Evolutionary conservation across 2,329 filamentous ascomycete species (phyloP).

Genomic region (Trichoderma sp.): DNA sequence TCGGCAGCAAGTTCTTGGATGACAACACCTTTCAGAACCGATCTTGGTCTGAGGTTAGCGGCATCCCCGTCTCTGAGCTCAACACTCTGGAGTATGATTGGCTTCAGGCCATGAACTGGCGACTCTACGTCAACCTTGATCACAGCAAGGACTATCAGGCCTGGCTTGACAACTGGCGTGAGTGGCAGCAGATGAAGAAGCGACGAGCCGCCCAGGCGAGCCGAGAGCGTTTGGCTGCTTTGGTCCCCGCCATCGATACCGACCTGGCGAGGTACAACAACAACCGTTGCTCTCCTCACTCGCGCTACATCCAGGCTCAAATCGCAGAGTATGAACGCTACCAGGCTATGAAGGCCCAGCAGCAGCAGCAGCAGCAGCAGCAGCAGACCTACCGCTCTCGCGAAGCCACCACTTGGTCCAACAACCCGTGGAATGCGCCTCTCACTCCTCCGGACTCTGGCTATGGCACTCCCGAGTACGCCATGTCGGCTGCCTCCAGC

Average conservation of each 20-base stretch:
- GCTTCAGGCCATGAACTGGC: conserved; percentile 78
- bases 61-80: conserved; percentile 77
- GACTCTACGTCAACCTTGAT: conserved; percentile 80
- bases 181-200: conserved; percentile 56
- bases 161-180: conserved; percentile 59
- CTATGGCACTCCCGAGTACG: conserved; percentile 59
- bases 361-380: background rate
- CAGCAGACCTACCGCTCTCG: conserved; percentile 41
- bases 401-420: conserved; percentile 42
- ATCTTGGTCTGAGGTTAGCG: conserved; percentile 93
- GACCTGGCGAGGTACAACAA: conserved; percentile 40
- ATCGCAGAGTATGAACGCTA: conserved; percentile 52
- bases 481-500: conserved; percentile 52
- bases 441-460: conserved; percentile 60
- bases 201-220: conserved; percentile 45
- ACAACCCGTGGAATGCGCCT: conserved; percentile 47
- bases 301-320: conserved; percentile 53
- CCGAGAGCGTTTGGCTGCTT: conserved; percentile 49
- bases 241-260: conserved; percentile 48
- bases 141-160: conserved; percentile 68
- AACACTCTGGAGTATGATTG: conserved; percentile 86
- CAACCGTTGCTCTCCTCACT: conserved; percentile 38
- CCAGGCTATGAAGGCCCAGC: conserved; percentile 43
- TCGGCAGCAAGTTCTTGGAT: conserved; percentile 93
- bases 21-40: conserved; percentile 98